phyloP scores from a whole-genome alignment of 768 basidiomycete genomes.

The Lenzites betulinus region DNA sequence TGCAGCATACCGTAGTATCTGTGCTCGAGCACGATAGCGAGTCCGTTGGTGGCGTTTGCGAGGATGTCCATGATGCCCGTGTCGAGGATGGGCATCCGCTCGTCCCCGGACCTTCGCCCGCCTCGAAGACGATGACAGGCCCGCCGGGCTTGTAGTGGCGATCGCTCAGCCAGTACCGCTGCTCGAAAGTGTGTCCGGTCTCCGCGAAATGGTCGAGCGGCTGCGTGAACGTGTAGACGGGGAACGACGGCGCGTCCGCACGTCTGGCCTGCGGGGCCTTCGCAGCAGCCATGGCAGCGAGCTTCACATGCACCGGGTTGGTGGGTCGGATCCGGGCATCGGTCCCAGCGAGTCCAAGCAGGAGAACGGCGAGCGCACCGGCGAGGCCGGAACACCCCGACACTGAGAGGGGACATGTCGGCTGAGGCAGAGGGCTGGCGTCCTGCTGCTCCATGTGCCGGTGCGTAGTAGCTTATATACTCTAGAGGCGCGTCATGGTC shows the following conservation, averaged over 20 bases:
- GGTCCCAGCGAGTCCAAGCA: no score
- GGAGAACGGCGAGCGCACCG: no score
- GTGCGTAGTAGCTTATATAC: no score
- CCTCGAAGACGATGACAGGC: no score
- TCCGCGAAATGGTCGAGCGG: conserved; percentile 79
- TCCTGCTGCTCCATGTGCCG: no score
- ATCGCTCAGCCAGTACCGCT: conserved; percentile 88
- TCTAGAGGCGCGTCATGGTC: no score
- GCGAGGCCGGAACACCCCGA: no score
- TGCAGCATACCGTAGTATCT: conserved; percentile 72
- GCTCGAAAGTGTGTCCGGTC: conserved; percentile 68
- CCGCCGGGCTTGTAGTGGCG: conserved; percentile 69
- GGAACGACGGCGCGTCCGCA: conserved; percentile 45
- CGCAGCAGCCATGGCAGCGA: background rate
- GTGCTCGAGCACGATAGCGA: conserved; percentile 88
- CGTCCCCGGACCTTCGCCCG: no score
- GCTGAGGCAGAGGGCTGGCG: no score
- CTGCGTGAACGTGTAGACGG: conserved; percentile 72
- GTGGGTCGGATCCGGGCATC: background rate
- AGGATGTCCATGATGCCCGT: conserved; percentile 81
- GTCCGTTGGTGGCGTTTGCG: conserved; percentile 74
- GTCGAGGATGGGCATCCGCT: no score
- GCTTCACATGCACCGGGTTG: conserved; percentile 9
- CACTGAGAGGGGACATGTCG: no score
- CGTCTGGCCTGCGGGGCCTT: background rate